phyloP scores from a whole-genome alignment of 202 grass and related monocot species.

The Carex sylvatica region DNA sequence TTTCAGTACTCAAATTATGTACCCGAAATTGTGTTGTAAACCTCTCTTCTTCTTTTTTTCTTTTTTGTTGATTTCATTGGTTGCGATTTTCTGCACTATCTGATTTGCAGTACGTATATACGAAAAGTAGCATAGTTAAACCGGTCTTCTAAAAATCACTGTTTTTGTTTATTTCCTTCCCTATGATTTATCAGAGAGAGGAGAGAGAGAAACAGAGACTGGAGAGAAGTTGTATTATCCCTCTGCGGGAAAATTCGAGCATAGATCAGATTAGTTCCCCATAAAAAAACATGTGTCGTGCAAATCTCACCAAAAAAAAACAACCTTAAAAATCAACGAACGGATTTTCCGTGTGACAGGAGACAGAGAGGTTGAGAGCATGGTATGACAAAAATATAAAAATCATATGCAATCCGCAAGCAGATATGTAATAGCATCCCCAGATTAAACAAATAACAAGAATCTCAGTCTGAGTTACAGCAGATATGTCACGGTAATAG shows the following conservation, averaged over 20 bases:
- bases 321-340: neutral
- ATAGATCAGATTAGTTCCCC: neutral
- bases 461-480: conserved; percentile 17
- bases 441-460: conserved; percentile 16
- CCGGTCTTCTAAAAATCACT: neutral
- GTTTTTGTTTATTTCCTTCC: neutral
- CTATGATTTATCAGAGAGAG: neutral
- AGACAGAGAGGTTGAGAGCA: neutral
- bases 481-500: conserved; percentile 15
- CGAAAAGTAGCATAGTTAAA: neutral
- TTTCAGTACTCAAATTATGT: neutral
- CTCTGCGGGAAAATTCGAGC: neutral
- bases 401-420: neutral
- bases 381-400: neutral
- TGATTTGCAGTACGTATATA: neutral
- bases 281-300: neutral
- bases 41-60: too few relatives aligned
- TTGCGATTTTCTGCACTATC: neutral
- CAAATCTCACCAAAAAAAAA: neutral
- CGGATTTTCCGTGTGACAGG: neutral
- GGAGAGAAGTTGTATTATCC: neutral
- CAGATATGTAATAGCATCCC: conserved; percentile 5
- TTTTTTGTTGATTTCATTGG: neutral
- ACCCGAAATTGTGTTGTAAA: neutral
- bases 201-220: too few relatives aligned